A percentile compares a stretch with the other conserved stretches of the same genome.
Evolutionary conservation across 345 rosid species (phyloP).

Genomic region (Stellera chamaejasme): DNA sequence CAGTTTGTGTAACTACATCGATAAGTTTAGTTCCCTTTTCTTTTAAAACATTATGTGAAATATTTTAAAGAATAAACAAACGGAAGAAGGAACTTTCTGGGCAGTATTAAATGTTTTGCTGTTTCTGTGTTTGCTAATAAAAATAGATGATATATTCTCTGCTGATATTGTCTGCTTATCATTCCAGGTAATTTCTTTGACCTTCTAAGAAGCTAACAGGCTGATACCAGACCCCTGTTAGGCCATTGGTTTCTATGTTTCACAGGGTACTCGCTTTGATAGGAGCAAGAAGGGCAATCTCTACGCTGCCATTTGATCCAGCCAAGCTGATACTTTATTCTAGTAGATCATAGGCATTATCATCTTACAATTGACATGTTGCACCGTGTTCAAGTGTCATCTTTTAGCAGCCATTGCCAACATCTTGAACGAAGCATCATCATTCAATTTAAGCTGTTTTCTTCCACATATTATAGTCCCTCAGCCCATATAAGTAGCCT

Average conservation of each 20-base stretch:
- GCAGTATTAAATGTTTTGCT: neutral
- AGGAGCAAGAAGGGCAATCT: conserved; percentile 31
- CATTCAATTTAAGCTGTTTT: too few relatives aligned
- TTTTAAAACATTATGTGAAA: neutral
- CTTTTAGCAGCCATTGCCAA: too few relatives aligned
- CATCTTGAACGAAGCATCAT: too few relatives aligned
- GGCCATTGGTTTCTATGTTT: conserved; percentile 93
- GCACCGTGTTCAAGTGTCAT: too few relatives aligned
- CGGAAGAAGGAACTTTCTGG: neutral
- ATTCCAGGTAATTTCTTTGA: conserved; percentile 99
- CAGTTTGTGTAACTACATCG: neutral
- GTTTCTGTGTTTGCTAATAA: conserved; percentile 8
- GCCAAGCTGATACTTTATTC: conserved; percentile 15
- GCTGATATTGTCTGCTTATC: conserved; percentile 54
- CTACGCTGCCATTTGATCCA: conserved; percentile 25
- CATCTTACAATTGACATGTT: too few relatives aligned
- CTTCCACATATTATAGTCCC: too few relatives aligned
- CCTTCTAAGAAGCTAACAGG: conserved; percentile 92
- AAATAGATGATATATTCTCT: conserved; percentile 1
- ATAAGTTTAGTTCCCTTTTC: neutral
- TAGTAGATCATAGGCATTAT: conserved; percentile 9
- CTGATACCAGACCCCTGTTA: conserved; percentile 72
- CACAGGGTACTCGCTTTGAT: conserved; percentile 59
- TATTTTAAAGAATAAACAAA: neutral
- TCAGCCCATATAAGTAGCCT: too few relatives aligned